Conservation (phyloP, 495 filamentous ascomycete genomes). For the Neurospora sp. region DNA sequence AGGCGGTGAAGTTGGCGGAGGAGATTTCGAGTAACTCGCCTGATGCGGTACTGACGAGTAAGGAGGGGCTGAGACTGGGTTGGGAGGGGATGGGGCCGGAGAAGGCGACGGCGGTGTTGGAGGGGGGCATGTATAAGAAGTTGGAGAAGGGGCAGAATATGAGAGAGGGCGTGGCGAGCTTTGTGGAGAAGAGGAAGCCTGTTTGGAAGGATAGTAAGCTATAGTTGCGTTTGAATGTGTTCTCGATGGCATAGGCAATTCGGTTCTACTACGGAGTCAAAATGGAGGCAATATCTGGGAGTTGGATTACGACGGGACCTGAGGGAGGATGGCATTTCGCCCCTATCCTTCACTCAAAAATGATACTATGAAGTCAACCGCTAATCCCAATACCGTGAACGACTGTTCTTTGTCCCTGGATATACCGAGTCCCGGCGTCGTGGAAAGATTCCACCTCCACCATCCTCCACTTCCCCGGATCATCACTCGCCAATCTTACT, state of each 20-base stretch:
- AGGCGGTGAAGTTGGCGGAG: conserved; percentile 44
- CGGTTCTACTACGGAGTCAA: too few relatives aligned
- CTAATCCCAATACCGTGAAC: neutral
- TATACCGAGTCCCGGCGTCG: too few relatives aligned
- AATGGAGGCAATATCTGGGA: neutral
- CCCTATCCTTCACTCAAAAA: neutral
- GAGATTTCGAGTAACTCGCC: conserved; percentile 55
- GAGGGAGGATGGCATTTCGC: neutral
- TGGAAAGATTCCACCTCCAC: too few relatives aligned
- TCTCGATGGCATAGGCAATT: neutral
- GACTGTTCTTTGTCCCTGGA: neutral
- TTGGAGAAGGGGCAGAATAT: conserved; percentile 64
- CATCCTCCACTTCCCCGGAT: neutral
- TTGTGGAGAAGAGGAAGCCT: conserved; percentile 68
- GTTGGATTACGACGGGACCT: too few relatives aligned
- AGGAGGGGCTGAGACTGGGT: conserved; percentile 55
- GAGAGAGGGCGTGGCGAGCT: conserved; percentile 64
- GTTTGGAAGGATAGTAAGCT: conserved; percentile 67
- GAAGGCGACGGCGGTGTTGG: conserved; percentile 48
- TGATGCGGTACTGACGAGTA: conserved; percentile 60
- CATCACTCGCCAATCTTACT: neutral
- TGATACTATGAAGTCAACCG: too few relatives aligned
- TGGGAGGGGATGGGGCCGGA: conserved; percentile 54
- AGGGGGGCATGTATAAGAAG: conserved; percentile 46
- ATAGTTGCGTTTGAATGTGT: conserved; percentile 20